Conservation (phyloP, 805 yeast genomes). For the Monosporozyma unispora region DNA sequence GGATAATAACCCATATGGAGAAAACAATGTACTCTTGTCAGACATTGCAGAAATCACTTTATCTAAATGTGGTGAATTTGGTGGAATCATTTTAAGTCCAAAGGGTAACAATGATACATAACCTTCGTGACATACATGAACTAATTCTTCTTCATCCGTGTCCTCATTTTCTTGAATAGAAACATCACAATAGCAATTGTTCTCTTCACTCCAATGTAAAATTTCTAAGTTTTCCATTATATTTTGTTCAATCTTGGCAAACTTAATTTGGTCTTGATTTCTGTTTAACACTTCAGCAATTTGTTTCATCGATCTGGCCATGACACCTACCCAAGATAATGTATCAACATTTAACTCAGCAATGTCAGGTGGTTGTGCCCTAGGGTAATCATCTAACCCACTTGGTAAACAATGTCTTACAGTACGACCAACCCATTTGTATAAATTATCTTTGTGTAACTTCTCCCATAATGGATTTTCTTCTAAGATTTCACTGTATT, state of each 20-base stretch:
- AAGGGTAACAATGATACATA: conserved; percentile 84
- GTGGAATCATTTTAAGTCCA: conserved; percentile 53
- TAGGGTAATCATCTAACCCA: conserved; percentile 93
- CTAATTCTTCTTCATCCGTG: conserved; percentile 32
- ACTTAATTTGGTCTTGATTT: conserved; percentile 49
- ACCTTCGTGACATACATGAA: conserved; percentile 77
- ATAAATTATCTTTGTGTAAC: conserved; percentile 51
- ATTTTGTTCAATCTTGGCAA: conserved; percentile 42
- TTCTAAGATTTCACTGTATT: conserved; percentile 41
- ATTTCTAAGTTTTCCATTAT: conserved; percentile 57
- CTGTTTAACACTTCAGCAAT: conserved; percentile 58
- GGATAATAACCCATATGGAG: conserved; percentile 72
- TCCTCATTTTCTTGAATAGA: conserved; percentile 62
- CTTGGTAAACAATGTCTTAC: conserved; percentile 78
- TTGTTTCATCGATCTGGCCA: conserved; percentile 73
- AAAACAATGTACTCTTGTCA: conserved; percentile 70
- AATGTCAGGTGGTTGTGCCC: conserved; percentile 69
- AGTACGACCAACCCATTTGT: conserved; percentile 92
- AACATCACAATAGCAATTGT: conserved; percentile 70
- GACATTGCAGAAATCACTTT: conserved; percentile 48
- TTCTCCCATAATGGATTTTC: conserved; percentile 27
- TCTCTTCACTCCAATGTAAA: conserved; percentile 70
- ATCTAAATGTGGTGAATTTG: conserved; percentile 38
- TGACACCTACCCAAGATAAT: conserved; percentile 86
- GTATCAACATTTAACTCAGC: conserved; percentile 90